Percentiles rank a stretch among this genome's conserved stretches.
These are phyloP conservation scores for Catunica adiposa DNA, from an alignment of 2,329 filamentous ascomycete species.

Conservation along the genomic window DNA sequence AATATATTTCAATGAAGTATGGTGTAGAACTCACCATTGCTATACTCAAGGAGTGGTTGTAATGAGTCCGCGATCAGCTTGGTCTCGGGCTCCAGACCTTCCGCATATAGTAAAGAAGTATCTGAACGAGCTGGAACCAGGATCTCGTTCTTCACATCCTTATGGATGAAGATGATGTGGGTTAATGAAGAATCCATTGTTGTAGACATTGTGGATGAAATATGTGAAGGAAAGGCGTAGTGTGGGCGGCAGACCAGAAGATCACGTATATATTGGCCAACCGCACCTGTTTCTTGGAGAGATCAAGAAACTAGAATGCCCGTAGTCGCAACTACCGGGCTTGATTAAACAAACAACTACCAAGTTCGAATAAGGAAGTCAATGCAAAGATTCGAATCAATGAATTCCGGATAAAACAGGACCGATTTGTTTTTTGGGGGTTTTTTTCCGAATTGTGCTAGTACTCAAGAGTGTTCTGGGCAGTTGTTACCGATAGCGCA, in stretches of 20 bases:
- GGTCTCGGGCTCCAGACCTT: slow-evolving; percentile 22
- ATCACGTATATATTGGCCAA: slow-evolving; percentile 5
- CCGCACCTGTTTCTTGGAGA: slow-evolving; percentile 7
- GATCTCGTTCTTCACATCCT: slow-evolving; percentile 32
- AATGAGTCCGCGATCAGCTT: slow-evolving; percentile 30
- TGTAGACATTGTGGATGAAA: slow-evolving; percentile 20
- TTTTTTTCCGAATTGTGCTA: background rate
- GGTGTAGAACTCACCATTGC: slow-evolving; percentile 29
- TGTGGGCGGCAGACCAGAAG: slow-evolving; percentile 10
- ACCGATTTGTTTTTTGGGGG: background rate
- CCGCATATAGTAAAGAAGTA: slow-evolving; percentile 16
- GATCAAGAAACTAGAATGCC: background rate
- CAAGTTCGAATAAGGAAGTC: background rate
- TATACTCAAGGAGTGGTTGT: slow-evolving; percentile 36
- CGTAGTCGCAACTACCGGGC: background rate
- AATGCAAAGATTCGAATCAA: background rate
- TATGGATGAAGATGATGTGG: slow-evolving; percentile 45
- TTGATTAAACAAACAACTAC: background rate
- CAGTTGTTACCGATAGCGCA: slow-evolving; percentile 5
- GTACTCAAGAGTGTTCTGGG: slow-evolving; percentile 1
- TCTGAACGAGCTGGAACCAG: slow-evolving; percentile 22
- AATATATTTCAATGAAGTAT: slow-evolving; percentile 8
- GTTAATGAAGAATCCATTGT: slow-evolving; percentile 41
- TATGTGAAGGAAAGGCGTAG: background rate
- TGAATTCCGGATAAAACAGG: background rate